Conservation (phyloP, 2,329 filamentous ascomycete genomes). For the Pezicula radicicola region DNA sequence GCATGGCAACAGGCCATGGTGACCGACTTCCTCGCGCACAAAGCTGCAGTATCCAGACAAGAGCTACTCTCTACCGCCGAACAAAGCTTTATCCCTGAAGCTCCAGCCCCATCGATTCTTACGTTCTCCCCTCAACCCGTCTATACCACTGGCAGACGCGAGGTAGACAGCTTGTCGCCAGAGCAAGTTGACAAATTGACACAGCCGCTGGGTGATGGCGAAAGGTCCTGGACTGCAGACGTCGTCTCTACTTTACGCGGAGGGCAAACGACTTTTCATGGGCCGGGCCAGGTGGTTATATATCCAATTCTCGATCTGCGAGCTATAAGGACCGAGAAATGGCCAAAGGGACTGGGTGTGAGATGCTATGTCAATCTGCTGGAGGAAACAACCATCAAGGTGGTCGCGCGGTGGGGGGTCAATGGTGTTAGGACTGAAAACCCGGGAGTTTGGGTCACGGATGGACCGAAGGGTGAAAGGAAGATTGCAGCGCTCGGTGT, state of each 20-base stretch:
- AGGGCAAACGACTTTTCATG: slow-evolving; percentile 92
- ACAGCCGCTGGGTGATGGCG: slow-evolving; percentile 9
- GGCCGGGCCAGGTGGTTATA: slow-evolving; percentile 87
- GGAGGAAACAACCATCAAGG: slow-evolving; percentile 70
- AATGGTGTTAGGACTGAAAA: slow-evolving; percentile 64
- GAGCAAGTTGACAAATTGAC: slow-evolving; percentile 42
- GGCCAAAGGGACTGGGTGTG: slow-evolving; percentile 50
- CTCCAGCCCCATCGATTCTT: slow-evolving; percentile 68
- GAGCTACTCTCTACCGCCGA: slow-evolving; percentile 25
- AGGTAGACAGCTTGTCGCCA: slow-evolving; percentile 47
- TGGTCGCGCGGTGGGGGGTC: slow-evolving; percentile 60
- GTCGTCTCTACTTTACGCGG: slow-evolving; percentile 57
- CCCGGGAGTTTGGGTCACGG: slow-evolving; percentile 77
- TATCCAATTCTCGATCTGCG: slow-evolving; percentile 88
- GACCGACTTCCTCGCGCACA: slow-evolving; percentile 55
- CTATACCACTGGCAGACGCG: slow-evolving; percentile 87
- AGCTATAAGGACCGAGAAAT: neutral
- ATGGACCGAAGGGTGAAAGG: slow-evolving; percentile 34
- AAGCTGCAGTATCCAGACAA: slow-evolving; percentile 32
- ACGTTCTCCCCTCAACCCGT: slow-evolving; percentile 81
- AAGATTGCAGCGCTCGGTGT: slow-evolving; percentile 93
- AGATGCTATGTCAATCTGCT: slow-evolving; percentile 75
- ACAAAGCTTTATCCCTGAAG: slow-evolving; percentile 13
- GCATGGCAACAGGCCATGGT: slow-evolving; percentile 55
- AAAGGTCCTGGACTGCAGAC: slow-evolving; percentile 10